Base-by-base conservation (phyloP, 768 basidiomycete species). In the Cyclocybe aegerita region DNA sequence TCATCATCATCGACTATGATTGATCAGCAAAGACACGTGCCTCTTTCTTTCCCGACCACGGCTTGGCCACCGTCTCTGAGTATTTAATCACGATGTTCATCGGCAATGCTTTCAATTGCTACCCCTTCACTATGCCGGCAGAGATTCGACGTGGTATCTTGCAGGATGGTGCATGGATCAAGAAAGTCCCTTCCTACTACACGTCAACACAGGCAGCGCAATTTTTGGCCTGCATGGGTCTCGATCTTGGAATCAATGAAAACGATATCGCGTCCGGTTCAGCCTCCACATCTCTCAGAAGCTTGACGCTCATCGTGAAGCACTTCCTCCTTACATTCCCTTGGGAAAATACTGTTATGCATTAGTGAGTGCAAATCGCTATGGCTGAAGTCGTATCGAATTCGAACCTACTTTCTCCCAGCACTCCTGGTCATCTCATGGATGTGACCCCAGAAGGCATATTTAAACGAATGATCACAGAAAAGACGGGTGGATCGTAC, bases 281-380 rank as follows among this genome's bases (percentile, higher is more conserved):
- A 4, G 65, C 71, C 47, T 54, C 58, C 12, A 52, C 53, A 10
- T 62, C 60, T 7, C 46, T 68, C 15, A 65, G 65, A n/a, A 68
- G 58, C 35, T 56, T 73, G 1, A 53, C 48, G 37, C 40, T 48
- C 2, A 29, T 74, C 1, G 60, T 65, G 29, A 60, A 62, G 7
- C 48, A 61, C 7, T 66, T 70, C 38, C 41, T 71, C 4, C 39
- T 67, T n/a, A 55, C 68, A 4, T 70, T 71, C 38, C 69, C 70
- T 2, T 74, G 66, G 46, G 71, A 74, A 49, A 72, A 70, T 39
- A 70, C 66, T 0, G 58, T 59, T 5, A 70, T 73, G 66, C 72
- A 72, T 43, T 72, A 71, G 72, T 72, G 50, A 49, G 70, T 58
- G 11, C 7, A 15, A n/a, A 50, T 15, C 29, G 15, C n/a, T 0